phyloP scores from a whole-genome alignment of 2,329 filamentous ascomycete species.

The Aspergillus sp. region DNA sequence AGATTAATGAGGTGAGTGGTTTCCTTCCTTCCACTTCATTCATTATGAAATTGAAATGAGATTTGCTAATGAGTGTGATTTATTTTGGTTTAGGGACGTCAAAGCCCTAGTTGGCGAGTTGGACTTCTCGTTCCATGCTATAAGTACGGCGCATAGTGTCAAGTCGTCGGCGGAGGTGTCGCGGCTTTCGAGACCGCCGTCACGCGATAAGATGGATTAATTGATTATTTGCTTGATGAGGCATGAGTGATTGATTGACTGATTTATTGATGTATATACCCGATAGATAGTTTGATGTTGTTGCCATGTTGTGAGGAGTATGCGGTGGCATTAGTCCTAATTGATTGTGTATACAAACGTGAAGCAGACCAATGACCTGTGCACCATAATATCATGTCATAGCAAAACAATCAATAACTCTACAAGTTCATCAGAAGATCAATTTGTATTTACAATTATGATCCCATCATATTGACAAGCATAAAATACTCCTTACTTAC shows the following conservation, averaged over 20 bases:
- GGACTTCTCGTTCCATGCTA: slow-evolving; percentile 69
- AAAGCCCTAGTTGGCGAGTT: slow-evolving; percentile 71
- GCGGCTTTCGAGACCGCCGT: slow-evolving; percentile 22
- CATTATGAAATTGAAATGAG: neutral
- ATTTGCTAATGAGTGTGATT: neutral
- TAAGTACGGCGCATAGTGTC: slow-evolving; percentile 37
- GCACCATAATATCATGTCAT: too few species aligned
- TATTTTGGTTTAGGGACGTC: slow-evolving; percentile 49
- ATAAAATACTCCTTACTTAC: too few species aligned
- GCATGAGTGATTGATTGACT: neutral
- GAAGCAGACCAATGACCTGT: too few species aligned
- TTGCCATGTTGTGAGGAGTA: neutral
- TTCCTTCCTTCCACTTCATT: too few species aligned
- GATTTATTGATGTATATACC: neutral
- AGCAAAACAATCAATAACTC: too few species aligned
- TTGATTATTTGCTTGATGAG: neutral
- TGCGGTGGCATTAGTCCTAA: too few species aligned
- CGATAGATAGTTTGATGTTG: neutral
- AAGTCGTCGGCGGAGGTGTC: slow-evolving; percentile 30
- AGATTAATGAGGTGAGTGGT: slow-evolving; percentile 54
- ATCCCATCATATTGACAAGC: too few species aligned
- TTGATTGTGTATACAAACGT: too few species aligned
- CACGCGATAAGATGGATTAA: slow-evolving; percentile 34
- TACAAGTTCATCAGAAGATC: too few species aligned
- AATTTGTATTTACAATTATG: too few species aligned